Evolutionary conservation across 2,329 filamentous ascomycete genomes (phyloP), one percentile per base, ranked within the genome.

Genomic region (Fusarium odoratissimum): DNA sequence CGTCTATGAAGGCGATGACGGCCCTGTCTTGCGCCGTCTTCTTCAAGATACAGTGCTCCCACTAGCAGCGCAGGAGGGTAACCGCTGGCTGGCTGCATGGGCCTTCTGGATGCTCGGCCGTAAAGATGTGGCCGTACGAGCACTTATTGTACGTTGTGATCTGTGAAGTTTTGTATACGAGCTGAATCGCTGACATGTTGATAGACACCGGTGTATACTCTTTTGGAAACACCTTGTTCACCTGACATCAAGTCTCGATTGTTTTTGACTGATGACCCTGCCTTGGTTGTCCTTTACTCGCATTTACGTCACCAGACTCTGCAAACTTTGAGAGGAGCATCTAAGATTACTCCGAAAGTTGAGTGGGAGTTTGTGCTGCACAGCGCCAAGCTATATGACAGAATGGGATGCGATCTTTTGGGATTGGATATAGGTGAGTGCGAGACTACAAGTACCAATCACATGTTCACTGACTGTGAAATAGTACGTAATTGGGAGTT

Each of bases 51-150:
- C 92, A 68, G 89, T 98, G 4, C 85, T 98, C 1, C 89, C 91
- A 0, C 83, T 93, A 69, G 96, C 96, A 23, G 91, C 93, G 1
- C 88, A 91, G 44, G 91, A 95, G 71, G 94, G 94, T 5, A 95
- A 99, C 78, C 89, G 95, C 64, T 99, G 96, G 95, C 89, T 97
- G 65, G 93, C 95, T 16, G 96, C 93, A 0, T 99, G 96, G 96
- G 93, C 94, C 5, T 97, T 97, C 79, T 97, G 94, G 92, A 93
- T 97, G 87, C 86, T 98, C 9, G 91, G 91, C 41, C 89, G 93
- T 70, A 90, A 91, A 67, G 93, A 97, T 74, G 93, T 95, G 86
- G 93, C 95, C 10, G 94, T 98, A 11, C 90, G 93, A 58, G 91
- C 92, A 11, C 85, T 99, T 7, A 92, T 97, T 75, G 92, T 94